Percentiles rank a stretch among this genome's conserved stretches.
Conservation (phyloP, 2,329 filamentous ascomycete species). For the Penicillium freii region DNA sequence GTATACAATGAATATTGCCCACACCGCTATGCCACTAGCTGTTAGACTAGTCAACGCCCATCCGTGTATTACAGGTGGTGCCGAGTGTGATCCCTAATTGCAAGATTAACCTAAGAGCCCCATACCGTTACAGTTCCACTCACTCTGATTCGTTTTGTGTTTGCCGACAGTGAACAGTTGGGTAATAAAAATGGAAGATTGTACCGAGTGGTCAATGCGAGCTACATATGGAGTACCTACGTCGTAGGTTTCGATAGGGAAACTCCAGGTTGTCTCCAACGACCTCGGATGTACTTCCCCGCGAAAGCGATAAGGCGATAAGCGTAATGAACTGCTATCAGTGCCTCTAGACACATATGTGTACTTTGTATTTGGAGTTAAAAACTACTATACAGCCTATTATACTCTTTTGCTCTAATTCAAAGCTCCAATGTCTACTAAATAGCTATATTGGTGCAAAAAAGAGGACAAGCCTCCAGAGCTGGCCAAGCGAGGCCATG, state of each 20-base stretch:
- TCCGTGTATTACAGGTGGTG: slow-evolving; percentile 13
- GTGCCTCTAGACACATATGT: too few species aligned
- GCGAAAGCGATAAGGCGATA: slow-evolving; percentile 7
- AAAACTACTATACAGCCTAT: too few species aligned
- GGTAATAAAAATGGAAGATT: slow-evolving; percentile 8
- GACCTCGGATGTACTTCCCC: not conserved
- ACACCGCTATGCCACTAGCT: not conserved
- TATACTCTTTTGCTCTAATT: too few species aligned
- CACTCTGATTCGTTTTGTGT: slow-evolving; percentile 3
- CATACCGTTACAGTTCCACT: not conserved
- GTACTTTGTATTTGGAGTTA: too few species aligned
- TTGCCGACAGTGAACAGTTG: slow-evolving; percentile 2
- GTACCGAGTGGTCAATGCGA: not conserved
- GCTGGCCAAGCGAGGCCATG: not conserved
- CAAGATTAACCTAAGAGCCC: slow-evolving; percentile 6
- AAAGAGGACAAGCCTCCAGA: not conserved
- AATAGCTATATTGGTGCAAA: too few species aligned
- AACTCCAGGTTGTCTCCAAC: not conserved
- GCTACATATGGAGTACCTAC: not conserved
- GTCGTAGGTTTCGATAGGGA: not conserved
- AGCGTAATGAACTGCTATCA: not conserved
- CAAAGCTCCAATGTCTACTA: too few species aligned
- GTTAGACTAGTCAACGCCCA: not conserved
- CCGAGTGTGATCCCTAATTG: slow-evolving; percentile 7
- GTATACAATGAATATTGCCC: not conserved